Base-by-base conservation (phyloP, 306 rosid genomes). In the Prunus mira region DNA sequence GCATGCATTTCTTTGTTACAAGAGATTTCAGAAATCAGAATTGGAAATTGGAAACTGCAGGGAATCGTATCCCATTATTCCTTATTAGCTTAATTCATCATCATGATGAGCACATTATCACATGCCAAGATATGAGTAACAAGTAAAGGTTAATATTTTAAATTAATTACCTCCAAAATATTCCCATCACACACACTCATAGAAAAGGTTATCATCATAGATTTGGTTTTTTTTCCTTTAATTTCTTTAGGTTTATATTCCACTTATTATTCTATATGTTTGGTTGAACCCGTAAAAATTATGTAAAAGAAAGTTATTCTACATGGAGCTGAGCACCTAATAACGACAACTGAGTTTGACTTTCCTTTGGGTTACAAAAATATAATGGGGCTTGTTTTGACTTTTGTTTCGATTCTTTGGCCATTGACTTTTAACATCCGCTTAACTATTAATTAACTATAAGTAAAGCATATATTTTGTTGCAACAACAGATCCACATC, bases 271-370 rank as follows among this genome's bases (percentile, higher is more conserved):
- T 34, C 43, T 34, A 46, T 30, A 28, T 30, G 17, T 14, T 32
- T 5, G 38, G 1, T 32, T 11, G 28, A 19, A 28, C 62, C 62
- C 50, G 12, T 54, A 71, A 19, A 0, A 71, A 2, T 34, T 34
- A 6, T 34, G 6, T 6, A 34, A 34, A 34, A 28, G 2, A 20
- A 17, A 47, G 47, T 27, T 57, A n/a, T 19, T 17, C 60, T 2
- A 32, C 3, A 32, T 15, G 19, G 38, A 8, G 55, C 0, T 19
- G 28, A 58, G 66, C 67, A 41, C 2, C 43, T 6, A 57, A 73
- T 58, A 60, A 45, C 45, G 68, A 73, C 77, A 60, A 43, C 43
- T 5, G 6, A 25, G 67, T 57, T 52, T 57, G 55, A 57, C 55
- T 8, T 72, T 15, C 24, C 27, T 22, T 41, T 22, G 10, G 66